Base-by-base conservation (phyloP, 306 rosid species). In the Lagenaria siceraria region DNA sequence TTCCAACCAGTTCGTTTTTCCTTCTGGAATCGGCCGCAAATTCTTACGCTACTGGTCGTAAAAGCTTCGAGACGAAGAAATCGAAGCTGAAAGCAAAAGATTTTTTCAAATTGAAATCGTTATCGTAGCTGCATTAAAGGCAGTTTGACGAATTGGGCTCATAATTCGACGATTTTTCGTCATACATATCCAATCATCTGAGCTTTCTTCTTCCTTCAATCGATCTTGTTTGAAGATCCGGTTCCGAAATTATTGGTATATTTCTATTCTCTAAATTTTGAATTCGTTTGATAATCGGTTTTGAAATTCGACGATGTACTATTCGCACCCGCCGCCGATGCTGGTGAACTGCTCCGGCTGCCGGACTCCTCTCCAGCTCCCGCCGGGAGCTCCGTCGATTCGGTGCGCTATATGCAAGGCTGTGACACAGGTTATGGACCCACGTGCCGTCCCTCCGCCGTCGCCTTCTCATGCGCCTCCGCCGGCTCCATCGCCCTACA, bases 381-480 rank as follows among this genome's bases (percentile, higher is more conserved):
- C 98, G 11, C 82, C 87, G 1, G 97, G 96, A 53, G 93, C 93
- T 38, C 52, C 49, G 22, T 92, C 98, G 54, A 88, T 95, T 80
- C 96, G 97, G 59, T 95, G 98, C 88, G 88, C 91, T 65, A 62
- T 92, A 81, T 95, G 98, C 79, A 90, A 86, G 17, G 89, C 92
- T n/a, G 81, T 92, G 80, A 95, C 98, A 35, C 84, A 58, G 51
- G 51, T 95, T 48, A 87, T 81, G 17, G 97, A 95, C 58, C 96
- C 96, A 13, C 97, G 97, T 72, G 62, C 87, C 17, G 38, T 74
- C 42, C 90, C 87, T 64, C 66, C 84, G 1, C 85, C 86, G 22
- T 74, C 91, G 3, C 69, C 83, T 0, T 4, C 80, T 3, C 22
- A 80, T 5, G 52, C 70, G 1, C 81, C 84, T 1, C 58, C 83